These are phyloP conservation scores for Gymnopilus dilepis DNA, from an alignment of 768 basidiomycete species.

Conservation along the genomic window DNA sequence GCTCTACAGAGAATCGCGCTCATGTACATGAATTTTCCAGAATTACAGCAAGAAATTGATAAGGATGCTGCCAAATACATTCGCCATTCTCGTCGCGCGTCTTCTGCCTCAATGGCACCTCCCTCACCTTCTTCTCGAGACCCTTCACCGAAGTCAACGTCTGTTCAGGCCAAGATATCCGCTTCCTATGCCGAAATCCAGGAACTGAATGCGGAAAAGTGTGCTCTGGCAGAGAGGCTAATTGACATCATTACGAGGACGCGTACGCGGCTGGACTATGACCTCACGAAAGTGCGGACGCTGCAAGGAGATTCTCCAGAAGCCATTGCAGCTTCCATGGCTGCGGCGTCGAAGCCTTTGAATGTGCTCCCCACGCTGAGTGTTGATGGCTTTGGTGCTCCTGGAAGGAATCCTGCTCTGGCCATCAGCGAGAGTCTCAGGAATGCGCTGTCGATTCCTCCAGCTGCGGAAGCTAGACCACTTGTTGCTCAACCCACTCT, in stretches of 20 bases:
- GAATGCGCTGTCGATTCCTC: constrained; percentile 43
- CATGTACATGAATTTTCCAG: constrained; percentile 30
- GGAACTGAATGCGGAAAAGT: constrained; percentile 51
- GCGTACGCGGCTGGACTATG: constrained; percentile 53
- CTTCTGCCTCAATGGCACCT: constrained; percentile 28
- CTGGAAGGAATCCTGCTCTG: constrained; percentile 39
- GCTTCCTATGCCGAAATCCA: constrained; percentile 52
- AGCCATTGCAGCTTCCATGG: constrained; percentile 21
- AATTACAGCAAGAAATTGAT: constrained; percentile 56
- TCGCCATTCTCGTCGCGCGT: constrained; percentile 45
- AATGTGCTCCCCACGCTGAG: constrained; percentile 21
- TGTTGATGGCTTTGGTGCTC: constrained; percentile 29
- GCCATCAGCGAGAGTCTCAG: constrained; percentile 51
- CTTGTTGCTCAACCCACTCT: constrained; percentile 25
- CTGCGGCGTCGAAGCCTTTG: constrained; percentile 22
- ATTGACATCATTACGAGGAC: constrained; percentile 54
- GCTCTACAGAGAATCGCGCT: constrained; percentile 5
- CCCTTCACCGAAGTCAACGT: constrained; percentile 42
- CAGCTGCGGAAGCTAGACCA: constrained; percentile 32
- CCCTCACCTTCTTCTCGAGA: constrained; percentile 36
- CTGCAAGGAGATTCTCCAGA: constrained; percentile 53
- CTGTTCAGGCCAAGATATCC: constrained; percentile 48
- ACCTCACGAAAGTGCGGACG: constrained; percentile 50
- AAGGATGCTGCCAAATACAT: constrained; percentile 55
- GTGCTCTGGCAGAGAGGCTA: constrained; percentile 49